Percentiles rank a stretch among this genome's conserved stretches.
These are phyloP conservation scores for Secale cereale DNA, from an alignment of 176 grass and related monocot species.

Conservation along the genomic window DNA sequence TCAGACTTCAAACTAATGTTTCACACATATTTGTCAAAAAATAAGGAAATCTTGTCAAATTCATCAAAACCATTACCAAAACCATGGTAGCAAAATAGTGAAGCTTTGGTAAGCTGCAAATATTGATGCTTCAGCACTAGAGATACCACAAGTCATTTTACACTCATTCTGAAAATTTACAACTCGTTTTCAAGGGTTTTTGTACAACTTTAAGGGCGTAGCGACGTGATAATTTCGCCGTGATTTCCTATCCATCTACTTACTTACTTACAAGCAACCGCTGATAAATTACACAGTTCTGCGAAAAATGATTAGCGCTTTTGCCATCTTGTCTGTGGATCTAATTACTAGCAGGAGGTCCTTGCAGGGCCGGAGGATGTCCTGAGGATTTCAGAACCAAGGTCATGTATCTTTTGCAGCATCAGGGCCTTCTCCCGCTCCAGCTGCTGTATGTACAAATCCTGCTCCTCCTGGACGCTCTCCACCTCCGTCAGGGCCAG, in stretches of 20 bases:
- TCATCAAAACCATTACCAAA: not conserved
- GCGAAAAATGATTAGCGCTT: conserved; percentile 10
- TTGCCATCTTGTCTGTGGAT: not conserved
- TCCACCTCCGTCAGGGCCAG: conserved; percentile 71
- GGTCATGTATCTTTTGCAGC: conserved; percentile 52
- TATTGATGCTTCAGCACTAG: not conserved
- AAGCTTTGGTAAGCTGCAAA: not conserved
- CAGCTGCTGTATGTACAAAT: conserved; percentile 59
- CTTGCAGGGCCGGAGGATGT: conserved; percentile 57
- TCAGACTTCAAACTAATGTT: no score
- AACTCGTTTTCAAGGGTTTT: not conserved
- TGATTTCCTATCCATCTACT: conserved; percentile 17
- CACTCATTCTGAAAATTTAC: not conserved
- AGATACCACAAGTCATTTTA: not conserved
- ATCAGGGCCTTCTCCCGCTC: conserved; percentile 69
- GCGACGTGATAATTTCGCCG: not conserved
- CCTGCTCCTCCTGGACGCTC: conserved; percentile 56
- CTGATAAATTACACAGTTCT: not conserved
- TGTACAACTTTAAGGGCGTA: not conserved
- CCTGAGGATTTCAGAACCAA: conserved; percentile 69
- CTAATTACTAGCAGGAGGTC: conserved; percentile 31
- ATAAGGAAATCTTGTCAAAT: no score
- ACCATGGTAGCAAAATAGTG: not conserved
- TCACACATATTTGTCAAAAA: no score
- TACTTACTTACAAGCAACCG: conserved; percentile 23